phyloP scores from a whole-genome alignment of 1,139 yeast genomes.

The Candida glucosophila region DNA sequence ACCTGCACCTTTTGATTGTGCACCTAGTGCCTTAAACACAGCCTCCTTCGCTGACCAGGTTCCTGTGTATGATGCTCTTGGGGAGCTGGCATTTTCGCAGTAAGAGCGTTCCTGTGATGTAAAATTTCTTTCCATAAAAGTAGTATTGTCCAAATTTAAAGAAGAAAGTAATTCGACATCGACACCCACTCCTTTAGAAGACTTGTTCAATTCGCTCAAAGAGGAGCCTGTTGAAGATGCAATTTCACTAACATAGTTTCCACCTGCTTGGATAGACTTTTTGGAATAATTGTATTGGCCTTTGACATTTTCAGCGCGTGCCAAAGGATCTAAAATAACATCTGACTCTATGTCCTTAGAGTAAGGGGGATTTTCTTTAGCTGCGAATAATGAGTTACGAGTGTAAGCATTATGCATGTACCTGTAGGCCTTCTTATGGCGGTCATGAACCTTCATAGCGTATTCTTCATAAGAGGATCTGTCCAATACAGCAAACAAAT shows the following conservation, averaged over 20 bases:
- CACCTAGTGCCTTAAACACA: slow-evolving; percentile 90
- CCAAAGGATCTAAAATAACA: slow-evolving; percentile 94
- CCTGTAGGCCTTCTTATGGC: slow-evolving; percentile 88
- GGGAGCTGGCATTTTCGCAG: slow-evolving; percentile 63
- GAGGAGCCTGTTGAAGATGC: slow-evolving; percentile 42
- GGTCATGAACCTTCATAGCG: slow-evolving; percentile 58
- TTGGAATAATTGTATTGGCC: slow-evolving; percentile 38
- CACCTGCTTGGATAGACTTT: slow-evolving; percentile 28
- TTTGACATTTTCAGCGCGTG: slow-evolving; percentile 51
- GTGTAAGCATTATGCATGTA: slow-evolving; percentile 95
- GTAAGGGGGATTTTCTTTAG: slow-evolving; percentile 92
- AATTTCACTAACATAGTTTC: slow-evolving; percentile 25
- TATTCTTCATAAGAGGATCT: slow-evolving; percentile 62
- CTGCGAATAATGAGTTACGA: slow-evolving; percentile 83
- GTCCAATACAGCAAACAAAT: slow-evolving; percentile 77
- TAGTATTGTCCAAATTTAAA: slow-evolving; percentile 75
- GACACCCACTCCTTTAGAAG: slow-evolving; percentile 81
- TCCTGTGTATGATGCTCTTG: slow-evolving; percentile 91
- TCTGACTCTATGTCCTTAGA: slow-evolving; percentile 75
- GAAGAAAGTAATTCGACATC: slow-evolving; percentile 87
- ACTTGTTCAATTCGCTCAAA: slow-evolving; percentile 37
- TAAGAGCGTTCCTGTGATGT: slow-evolving; percentile 71
- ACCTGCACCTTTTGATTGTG: slow-evolving; percentile 88
- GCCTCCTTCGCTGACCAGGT: slow-evolving; percentile 99
- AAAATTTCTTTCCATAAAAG: slow-evolving; percentile 88